Evolutionary conservation across 208 protist genomes (phyloP), one percentile per base, ranked within the genome.

Genomic region (Acanthamoeba royreba): DNA sequence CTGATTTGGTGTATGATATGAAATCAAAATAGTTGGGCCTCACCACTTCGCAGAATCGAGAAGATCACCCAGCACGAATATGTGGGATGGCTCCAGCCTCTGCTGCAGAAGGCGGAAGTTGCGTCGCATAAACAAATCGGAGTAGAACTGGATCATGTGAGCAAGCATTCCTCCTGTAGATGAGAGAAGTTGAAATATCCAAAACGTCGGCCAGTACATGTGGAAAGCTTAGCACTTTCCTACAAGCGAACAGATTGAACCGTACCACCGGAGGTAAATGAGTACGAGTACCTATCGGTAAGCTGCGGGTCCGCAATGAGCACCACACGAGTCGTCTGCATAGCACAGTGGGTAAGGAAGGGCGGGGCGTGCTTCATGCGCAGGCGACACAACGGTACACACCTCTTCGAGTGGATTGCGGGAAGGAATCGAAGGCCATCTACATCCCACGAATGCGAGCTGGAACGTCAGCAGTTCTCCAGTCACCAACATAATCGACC

Each of bases 271-370:
- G 38, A 47, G 42, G 72, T 81, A 22, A 81, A 81, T 35, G 25
- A 19, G 28, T 88, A 88, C 22, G 81, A 88, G 81, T 88, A 40
- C n/a, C 52, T n/a, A 49, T 88, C 81, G 9, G 81, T 88, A 19
- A 88, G 81, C 35, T 88, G 81, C 5, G 81, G 81, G 81, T 88
- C 81, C 28, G 81, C 81, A 5, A 88, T 63, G 15, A 88, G 47
- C 19, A 38, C 81, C 81, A 63, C 52, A 31, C 42, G 81, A 28
- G 28, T 13, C 17, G 33, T 61, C 52, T 63, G 74, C 25, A 28
- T 61, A 61, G 17, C 25, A 42, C 4, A 25, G 33, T 15, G 19
- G 13, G 42, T 17, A 2, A n/a, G 22, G 66, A 33, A n/a, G n/a
- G 4, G 17, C 13, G 13, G n/a, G 35, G 52, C 25, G 52, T 17